Percentiles rank a stretch among this genome's conserved stretches.
phyloP scores from a whole-genome alignment of 1,284 basidiomycete genomes.

The Sanghuangporus weigelae region DNA sequence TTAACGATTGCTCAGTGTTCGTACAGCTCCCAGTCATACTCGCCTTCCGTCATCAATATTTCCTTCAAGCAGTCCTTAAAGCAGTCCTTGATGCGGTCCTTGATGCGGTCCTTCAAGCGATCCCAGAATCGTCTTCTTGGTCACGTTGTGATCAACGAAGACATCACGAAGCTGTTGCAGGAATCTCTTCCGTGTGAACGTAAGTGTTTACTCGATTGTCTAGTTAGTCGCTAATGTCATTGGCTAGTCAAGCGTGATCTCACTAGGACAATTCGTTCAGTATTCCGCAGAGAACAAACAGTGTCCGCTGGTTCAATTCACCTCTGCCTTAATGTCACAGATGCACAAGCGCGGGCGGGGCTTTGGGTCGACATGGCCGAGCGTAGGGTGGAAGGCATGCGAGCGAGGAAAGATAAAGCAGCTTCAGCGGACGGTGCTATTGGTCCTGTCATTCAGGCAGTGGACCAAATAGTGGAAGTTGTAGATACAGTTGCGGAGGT shows the following conservation, averaged over 20 bases:
- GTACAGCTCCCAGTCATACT: background rate
- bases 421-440: background rate
- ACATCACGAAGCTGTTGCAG: background rate
- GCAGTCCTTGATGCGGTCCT: too few relatives aligned
- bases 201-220: background rate
- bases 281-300: background rate
- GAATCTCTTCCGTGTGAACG: background rate
- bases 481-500: background rate
- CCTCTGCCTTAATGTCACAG: background rate
- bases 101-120: too few relatives aligned
- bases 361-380: background rate
- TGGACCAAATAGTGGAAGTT: background rate
- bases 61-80: background rate
- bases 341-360: background rate
- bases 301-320: background rate
- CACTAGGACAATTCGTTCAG: background rate
- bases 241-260: background rate
- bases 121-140: background rate
- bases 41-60: background rate
- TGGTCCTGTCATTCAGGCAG: background rate
- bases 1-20: background rate
- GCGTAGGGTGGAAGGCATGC: background rate
- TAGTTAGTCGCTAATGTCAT: background rate
- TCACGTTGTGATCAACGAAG: background rate
- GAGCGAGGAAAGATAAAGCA: background rate